These are phyloP conservation scores for Myochromella boudieri DNA, from an alignment of 768 basidiomycete genomes.

Conservation along the genomic window DNA sequence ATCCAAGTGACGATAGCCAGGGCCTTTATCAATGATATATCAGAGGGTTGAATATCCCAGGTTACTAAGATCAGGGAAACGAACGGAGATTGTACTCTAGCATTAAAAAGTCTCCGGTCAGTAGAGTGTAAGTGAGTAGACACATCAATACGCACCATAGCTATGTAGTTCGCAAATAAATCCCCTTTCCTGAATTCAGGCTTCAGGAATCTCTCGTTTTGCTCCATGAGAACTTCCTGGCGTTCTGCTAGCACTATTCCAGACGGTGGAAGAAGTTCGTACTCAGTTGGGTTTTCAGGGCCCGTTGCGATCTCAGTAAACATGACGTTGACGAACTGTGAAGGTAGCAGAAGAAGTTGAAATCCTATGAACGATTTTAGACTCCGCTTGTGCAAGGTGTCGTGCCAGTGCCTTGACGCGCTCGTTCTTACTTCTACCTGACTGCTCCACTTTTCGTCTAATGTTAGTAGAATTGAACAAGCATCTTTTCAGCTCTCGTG, in stretches of 20 bases:
- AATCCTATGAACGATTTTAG: no score
- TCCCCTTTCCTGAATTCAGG: constrained; percentile 42
- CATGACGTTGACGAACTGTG: no score
- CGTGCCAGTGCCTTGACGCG: constrained; percentile 20
- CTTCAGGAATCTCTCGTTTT: constrained; percentile 32
- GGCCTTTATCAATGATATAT: constrained; percentile 2
- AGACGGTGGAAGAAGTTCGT: constrained; percentile 28
- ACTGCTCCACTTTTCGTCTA: constrained; percentile 9
- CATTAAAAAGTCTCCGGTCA: no score
- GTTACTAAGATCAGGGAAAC: background rate
- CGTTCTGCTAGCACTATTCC: constrained; percentile 15
- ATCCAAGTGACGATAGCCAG: constrained; percentile 16
- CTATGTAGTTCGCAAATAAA: constrained; percentile 28
- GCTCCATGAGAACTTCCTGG: constrained; percentile 18
- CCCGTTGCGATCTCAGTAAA: no score
- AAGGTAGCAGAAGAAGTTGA: no score
- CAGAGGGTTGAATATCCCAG: background rate
- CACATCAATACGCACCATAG: constrained; percentile 17
- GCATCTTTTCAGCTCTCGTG: constrained; percentile 50
- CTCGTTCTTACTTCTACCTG: constrained; percentile 16
- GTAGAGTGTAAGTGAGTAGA: background rate
- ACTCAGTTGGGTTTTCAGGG: constrained; percentile 17
- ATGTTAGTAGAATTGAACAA: constrained; percentile 80
- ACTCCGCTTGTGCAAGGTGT: constrained; percentile 27
- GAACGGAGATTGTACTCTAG: constrained; percentile 8